Evolutionary conservation across 768 basidiomycete species (phyloP), one percentile per base, ranked within the genome.

Genomic region (Suillus variegatus): DNA sequence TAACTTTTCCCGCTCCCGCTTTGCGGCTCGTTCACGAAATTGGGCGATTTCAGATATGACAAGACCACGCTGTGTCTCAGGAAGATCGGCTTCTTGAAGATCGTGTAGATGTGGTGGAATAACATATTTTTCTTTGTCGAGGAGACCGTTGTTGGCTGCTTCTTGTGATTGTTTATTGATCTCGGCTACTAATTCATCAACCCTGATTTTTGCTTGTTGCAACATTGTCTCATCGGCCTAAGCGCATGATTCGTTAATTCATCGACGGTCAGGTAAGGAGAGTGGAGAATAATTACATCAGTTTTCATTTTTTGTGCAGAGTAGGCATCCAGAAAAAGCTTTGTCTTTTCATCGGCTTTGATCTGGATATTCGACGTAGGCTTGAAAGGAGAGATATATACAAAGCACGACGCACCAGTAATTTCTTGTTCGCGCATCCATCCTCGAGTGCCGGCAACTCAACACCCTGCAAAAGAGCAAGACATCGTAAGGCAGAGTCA

Each of bases 101-200:
- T 99, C 97, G 78, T 94, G 94, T 22, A 99, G 85, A 79, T 99
- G 97, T n/a, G 94, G 93, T 32, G 95, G 95, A 51, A 97, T 94
- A 67, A 93, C 85, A 75, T 93, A 93, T 84, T 90, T 89, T 78
- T 94, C 92, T 73, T 91, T 90, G 78, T 93, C 90, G 62, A 88
- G 86, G 46, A 87, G 82, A n/a, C 90, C 90, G 65, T 76, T 88
- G 66, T 87, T 87, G 2, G 92, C 89, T 4, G 90, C 88, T 56
- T 93, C 91, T 74, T 90, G 88, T 6, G 91, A 91, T 25, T 83
- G 77, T 46, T 86, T 84, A 67, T 88, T 89, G 72, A 95, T 91
- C 66, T 93, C 89, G 16, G 81, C 81, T 38, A 95, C 84, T 2
- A 92, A 81, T 43, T 81, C 82, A 63, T 88, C 84, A 40, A 95